Evolutionary conservation across 2,329 filamentous ascomycete genomes (phyloP), one percentile per base, ranked within the genome.

Genomic region (Alternaria solani): DNA sequence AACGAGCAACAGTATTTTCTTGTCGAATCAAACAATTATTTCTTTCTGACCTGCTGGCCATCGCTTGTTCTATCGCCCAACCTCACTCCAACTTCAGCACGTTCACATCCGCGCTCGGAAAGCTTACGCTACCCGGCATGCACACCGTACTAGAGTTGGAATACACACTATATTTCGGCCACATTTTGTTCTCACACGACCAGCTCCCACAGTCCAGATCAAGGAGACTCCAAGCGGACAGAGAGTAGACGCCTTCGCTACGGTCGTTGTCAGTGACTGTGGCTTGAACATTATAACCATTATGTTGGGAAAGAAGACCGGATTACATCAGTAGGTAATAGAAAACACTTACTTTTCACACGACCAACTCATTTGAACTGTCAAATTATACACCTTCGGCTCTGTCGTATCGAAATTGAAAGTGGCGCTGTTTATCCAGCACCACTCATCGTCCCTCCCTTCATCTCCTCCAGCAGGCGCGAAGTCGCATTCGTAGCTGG

Each of bases 141-240:
- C 55, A 57, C 14, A 44, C 25, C 4, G 47, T 57, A 23, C 28
- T 57, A 11, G 55, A 44, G 9, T 57, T 57, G 12, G 55, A 57
- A 30, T 39, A 57, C 2, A 52, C 7, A 14, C 28, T 39, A 4
- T 23, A 25, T 23, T 52, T 51, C 11, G 54, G 44, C 63, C 63
- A 65, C 25, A 64, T 48, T 25, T 16, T 44, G 25, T 65, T 64
- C 23, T 20, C 46, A 38, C 63, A 65, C 12, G 44, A 43, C 51
- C 38, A 55, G 7, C 30, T 61, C 43, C 52, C 43, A 18, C 63
- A 65, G 30, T 63, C 32, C 1, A 65, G 34, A 9, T 57, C 36
- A 18, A 55, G n/a, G 3, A 43, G 44, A 8, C 38, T 51, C 39
- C 32, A 51, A 7, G 55, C 61, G 4, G 49, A 55, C 11, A 54